These are phyloP conservation scores for Suhomyces bokatorum DNA, from an alignment of 1,139 yeast genomes.

Conservation along the genomic window DNA sequence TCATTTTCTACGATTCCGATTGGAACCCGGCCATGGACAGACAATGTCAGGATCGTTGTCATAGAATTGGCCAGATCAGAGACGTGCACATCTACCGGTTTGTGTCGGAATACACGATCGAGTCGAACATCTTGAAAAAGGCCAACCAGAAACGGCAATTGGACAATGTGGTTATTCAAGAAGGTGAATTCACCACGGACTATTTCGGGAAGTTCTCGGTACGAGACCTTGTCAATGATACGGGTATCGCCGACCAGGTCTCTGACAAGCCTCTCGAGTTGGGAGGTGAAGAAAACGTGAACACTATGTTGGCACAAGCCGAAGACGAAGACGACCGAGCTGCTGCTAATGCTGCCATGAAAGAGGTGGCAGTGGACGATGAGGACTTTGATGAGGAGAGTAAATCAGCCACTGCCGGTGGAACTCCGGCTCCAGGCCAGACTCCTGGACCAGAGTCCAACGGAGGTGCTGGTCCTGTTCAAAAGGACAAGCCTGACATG, in stretches of 20 bases:
- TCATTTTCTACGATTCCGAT: slow-evolving; percentile 97
- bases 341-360: slow-evolving; percentile 89
- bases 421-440: slow-evolving; percentile 27
- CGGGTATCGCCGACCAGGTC: slow-evolving; percentile 34
- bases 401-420: slow-evolving; percentile 36
- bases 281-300: slow-evolving; percentile 52
- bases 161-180: slow-evolving; percentile 95
- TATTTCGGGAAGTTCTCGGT: slow-evolving; percentile 88
- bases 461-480: slow-evolving; percentile 4
- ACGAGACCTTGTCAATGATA: slow-evolving; percentile 80
- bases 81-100: slow-evolving; percentile 97
- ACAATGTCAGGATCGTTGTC: slow-evolving; percentile 99
- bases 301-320: slow-evolving; percentile 79
- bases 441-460: slow-evolving; percentile 25
- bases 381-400: slow-evolving; percentile 68
- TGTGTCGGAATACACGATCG: slow-evolving; percentile 95
- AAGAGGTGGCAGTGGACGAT: slow-evolving; percentile 79
- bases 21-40: slow-evolving; percentile 99
- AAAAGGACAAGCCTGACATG: slow-evolving; percentile 16
- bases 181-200: slow-evolving; percentile 97
- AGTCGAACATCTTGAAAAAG: slow-evolving; percentile 87
- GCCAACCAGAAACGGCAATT: slow-evolving; percentile 95
- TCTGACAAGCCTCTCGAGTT: slow-evolving; percentile 41
- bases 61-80: slow-evolving; percentile 96
- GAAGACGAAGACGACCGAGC: slow-evolving; percentile 95